Evolutionary conservation across 2,329 filamentous ascomycete genomes (phyloP), one percentile per base, ranked within the genome.

Genomic region (Claviceps lovelessii): DNA sequence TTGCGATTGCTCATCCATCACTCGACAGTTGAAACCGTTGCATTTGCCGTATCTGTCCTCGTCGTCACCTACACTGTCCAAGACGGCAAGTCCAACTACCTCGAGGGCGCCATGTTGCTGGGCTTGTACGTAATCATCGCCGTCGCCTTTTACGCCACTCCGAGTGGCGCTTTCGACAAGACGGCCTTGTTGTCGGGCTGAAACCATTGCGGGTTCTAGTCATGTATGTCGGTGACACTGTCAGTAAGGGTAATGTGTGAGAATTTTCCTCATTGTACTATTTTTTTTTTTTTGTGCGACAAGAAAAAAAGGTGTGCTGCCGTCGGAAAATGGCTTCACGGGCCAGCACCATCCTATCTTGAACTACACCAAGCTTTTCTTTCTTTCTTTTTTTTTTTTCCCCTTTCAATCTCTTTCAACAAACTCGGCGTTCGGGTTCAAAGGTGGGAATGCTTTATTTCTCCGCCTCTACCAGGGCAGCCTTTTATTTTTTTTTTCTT

Each of bases 81-180:
- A 65, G 88, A 91, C 64, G 88, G 88, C 63, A 88, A 86, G 68
- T 88, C 83, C 15, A 93, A 91, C 68, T 91, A 91, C 61, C 78
- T 91, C 28, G 87, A 91, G 67, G 87, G 87, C 48, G 85, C 85
- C 50, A 86, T 91, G 80, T 64, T 73, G 49, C 63, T 73, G 55
- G 71, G 70, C 51, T 70, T 83, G 17, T 83, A 82, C 63, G 62
- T 76, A 50, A 82, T 83, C 61, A 82, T 83, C 57, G 79, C 79
- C 5, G 67, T 82, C 39, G 79, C 79, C 17, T 82, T 82, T 63
- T 82, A 76, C 61, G 78, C 76, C 55, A 78, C 74, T 15, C 78
- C 78, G 4, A 61, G 63, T 57, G 72, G 72, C 53, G 74, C 74
- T 19, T 68, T 79, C 41, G 73, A 76, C 59, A 68, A 68, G 54